A percentile compares a stretch with the other conserved stretches of the same genome.
Conservation (phyloP, 352 stramenopile genomes). For the Phytophthora vignae region DNA sequence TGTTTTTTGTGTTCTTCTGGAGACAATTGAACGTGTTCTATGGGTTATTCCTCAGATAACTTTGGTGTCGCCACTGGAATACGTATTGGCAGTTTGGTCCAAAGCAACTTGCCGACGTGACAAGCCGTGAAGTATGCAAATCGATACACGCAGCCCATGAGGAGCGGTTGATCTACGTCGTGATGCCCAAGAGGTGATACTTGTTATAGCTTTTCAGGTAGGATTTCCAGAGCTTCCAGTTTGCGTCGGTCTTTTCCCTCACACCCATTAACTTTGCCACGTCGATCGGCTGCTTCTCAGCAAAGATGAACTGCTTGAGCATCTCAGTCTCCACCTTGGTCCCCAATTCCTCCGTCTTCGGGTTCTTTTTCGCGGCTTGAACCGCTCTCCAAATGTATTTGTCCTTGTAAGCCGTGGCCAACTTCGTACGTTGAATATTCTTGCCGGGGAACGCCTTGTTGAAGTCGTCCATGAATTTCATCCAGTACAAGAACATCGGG, state of each 20-base stretch:
- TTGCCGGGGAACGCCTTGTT: background rate
- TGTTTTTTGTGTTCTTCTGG: too few relatives aligned
- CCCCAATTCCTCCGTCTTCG: background rate
- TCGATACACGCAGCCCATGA: too few relatives aligned
- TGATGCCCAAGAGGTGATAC: background rate
- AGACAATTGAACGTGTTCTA: too few relatives aligned
- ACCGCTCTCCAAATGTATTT: background rate
- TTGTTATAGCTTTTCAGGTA: background rate
- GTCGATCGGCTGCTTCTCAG: background rate
- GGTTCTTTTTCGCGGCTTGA: background rate
- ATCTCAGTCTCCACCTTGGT: background rate
- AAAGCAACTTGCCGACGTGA: too few relatives aligned
- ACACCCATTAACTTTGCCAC: background rate
- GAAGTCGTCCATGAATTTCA: constrained; percentile 1
- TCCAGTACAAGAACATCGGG: background rate
- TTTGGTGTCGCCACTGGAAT: too few relatives aligned
- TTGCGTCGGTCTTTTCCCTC: background rate
- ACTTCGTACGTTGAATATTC: background rate
- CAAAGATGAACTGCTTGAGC: background rate
- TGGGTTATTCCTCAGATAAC: too few relatives aligned
- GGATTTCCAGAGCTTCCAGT: background rate
- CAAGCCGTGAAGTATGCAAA: too few relatives aligned
- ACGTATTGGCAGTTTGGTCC: too few relatives aligned
- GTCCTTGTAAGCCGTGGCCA: background rate
- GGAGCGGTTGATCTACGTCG: too few relatives aligned